These are phyloP conservation scores for Curvularia sp. DNA, from an alignment of 2,329 filamentous ascomycete genomes.

Conservation along the genomic window DNA sequence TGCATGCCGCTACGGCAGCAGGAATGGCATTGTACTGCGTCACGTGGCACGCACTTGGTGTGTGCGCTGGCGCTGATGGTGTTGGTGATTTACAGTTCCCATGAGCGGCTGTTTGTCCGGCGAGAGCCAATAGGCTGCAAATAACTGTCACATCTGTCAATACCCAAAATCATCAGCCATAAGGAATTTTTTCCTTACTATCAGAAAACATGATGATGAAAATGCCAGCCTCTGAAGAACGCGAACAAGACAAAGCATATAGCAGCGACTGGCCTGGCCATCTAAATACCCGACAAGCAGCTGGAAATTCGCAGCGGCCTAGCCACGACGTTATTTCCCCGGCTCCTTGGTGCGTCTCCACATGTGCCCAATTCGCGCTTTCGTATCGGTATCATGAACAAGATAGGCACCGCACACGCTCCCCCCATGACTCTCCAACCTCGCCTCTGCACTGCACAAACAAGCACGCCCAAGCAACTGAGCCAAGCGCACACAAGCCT, in stretches of 20 bases:
- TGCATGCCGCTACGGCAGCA: constrained; percentile 52
- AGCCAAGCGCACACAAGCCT: constrained; percentile 29
- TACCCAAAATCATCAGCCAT: background rate
- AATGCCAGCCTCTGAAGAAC: background rate
- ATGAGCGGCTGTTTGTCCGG: constrained; percentile 1
- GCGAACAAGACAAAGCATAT: background rate
- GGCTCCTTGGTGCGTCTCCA: background rate
- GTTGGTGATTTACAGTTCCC: background rate
- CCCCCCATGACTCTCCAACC: background rate
- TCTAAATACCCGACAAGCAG: background rate
- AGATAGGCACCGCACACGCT: background rate
- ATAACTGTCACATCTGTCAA: background rate
- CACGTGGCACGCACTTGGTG: constrained; percentile 23
- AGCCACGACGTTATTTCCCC: background rate
- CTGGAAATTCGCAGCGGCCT: background rate
- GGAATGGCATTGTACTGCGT: constrained; percentile 29
- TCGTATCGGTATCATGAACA: background rate
- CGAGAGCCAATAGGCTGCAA: background rate
- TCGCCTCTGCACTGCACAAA: constrained; percentile 3
- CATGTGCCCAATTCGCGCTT: background rate
- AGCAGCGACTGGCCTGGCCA: background rate
- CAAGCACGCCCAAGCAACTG: constrained; percentile 31
- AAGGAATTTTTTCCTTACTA: background rate
- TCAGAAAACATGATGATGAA: background rate
- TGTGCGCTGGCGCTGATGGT: background rate